A percentile compares a stretch with the other conserved stretches of the same genome.
These are phyloP conservation scores for Tephrocybe sp. DNA, from an alignment of 768 basidiomycete species.

Conservation along the genomic window DNA sequence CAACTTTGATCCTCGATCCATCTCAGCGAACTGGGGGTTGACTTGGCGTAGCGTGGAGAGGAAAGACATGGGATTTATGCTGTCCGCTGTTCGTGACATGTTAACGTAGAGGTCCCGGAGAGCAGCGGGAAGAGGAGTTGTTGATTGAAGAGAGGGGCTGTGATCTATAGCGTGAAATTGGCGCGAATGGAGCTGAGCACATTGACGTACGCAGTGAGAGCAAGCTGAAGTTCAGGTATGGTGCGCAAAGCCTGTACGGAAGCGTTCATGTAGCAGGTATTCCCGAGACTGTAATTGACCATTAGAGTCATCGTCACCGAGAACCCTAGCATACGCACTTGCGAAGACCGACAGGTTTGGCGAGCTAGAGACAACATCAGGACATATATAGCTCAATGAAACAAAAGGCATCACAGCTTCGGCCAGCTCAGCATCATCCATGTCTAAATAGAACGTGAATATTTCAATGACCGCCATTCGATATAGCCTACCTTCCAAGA, in stretches of 20 bases:
- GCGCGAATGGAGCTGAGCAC: not conserved
- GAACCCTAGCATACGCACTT: constrained; percentile 47
- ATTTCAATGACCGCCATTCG: not conserved
- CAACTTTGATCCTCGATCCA: constrained; percentile 42
- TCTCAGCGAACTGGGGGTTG: constrained; percentile 91
- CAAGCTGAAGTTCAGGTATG: constrained; percentile 83
- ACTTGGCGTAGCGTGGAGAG: constrained; percentile 67
- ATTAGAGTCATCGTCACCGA: not conserved
- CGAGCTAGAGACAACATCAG: constrained; percentile 46
- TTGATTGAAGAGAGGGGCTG: constrained; percentile 39
- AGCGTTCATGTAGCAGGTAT: constrained; percentile 98
- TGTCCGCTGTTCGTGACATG: constrained; percentile 78
- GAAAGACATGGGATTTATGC: constrained; percentile 70
- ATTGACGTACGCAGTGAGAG: constrained; percentile 56
- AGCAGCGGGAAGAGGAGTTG: constrained; percentile 43
- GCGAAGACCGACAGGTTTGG: constrained; percentile 76
- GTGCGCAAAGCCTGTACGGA: constrained; percentile 92
- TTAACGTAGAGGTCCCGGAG: constrained; percentile 69
- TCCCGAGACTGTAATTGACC: constrained; percentile 59
- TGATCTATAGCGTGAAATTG: not conserved
- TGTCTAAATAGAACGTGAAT: constrained; percentile 48
- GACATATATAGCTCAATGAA: not conserved
- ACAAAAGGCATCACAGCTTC: constrained; percentile 57
- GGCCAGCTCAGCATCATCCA: constrained; percentile 81
- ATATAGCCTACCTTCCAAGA: constrained; percentile 70